Evolutionary conservation across 768 basidiomycete genomes (phyloP).

Genomic region (Mrakia frigida): DNA sequence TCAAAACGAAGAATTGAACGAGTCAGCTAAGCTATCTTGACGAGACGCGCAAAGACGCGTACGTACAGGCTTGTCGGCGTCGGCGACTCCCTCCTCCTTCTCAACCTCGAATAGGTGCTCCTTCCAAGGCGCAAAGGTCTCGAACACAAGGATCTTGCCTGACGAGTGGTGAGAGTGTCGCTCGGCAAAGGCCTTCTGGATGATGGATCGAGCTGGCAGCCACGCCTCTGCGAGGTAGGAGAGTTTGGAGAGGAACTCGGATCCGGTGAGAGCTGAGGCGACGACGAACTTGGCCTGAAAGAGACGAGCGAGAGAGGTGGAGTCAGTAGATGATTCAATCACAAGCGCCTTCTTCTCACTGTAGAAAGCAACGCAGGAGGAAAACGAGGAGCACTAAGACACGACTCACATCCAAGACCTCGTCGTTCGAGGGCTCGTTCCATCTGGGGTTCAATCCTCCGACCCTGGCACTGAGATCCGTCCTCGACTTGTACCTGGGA

Average conservation of each 20-base stretch:
- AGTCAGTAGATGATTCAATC: neutral
- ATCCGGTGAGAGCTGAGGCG: constrained; percentile 75
- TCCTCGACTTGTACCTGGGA: constrained; percentile 63
- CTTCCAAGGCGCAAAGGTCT: constrained; percentile 67
- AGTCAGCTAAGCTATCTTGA: too few relatives aligned
- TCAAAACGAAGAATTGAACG: too few relatives aligned
- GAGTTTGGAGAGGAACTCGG: constrained; percentile 73
- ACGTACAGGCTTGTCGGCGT: constrained; percentile 30
- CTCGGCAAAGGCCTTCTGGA: constrained; percentile 57
- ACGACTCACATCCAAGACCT: constrained; percentile 63
- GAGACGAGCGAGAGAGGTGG: neutral
- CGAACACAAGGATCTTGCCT: constrained; percentile 74
- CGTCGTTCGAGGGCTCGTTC: constrained; percentile 72
- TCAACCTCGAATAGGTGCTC: constrained; percentile 68
- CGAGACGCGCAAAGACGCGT: too few relatives aligned
- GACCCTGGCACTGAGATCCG: constrained; percentile 80
- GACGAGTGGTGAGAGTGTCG: constrained; percentile 60
- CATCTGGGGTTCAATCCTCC: constrained; percentile 80
- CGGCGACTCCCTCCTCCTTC: constrained; percentile 25
- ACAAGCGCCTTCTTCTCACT: neutral
- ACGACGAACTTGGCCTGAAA: constrained; percentile 63
- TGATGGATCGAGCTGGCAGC: constrained; percentile 83
- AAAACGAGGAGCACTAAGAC: neutral
- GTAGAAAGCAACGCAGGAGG: too few relatives aligned
- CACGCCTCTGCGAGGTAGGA: constrained; percentile 82